phyloP scores from a whole-genome alignment of 2,329 filamentous ascomycete genomes.

The Ascochyta clinopodiicola region DNA sequence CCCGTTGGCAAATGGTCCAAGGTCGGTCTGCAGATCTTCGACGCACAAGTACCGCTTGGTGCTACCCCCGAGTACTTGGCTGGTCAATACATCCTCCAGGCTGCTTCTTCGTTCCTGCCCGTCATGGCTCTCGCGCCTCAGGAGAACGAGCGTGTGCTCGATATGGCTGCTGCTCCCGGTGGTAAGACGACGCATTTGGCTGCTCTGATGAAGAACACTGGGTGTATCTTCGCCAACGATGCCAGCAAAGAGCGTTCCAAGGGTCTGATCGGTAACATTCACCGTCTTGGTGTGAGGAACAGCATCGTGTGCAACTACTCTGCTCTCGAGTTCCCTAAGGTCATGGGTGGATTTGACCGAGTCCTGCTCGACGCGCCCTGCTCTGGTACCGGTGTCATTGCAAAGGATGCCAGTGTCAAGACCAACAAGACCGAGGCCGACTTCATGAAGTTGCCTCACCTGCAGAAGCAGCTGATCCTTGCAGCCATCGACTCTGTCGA shows the following conservation, averaged over 20 bases:
- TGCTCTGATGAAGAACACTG: constrained; percentile 98
- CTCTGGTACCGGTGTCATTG: constrained; percentile 95
- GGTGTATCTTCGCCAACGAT: constrained; percentile 95
- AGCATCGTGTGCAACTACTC: constrained; percentile 96
- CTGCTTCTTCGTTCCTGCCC: constrained; percentile 93
- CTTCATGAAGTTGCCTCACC: constrained; percentile 90
- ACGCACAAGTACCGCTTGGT: constrained; percentile 84
- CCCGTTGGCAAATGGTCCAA: constrained; percentile 99
- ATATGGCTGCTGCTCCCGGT: constrained; percentile 94
- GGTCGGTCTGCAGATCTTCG: constrained; percentile 95
- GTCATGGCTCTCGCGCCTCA: constrained; percentile 97
- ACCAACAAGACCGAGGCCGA: constrained; percentile 97
- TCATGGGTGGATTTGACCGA: constrained; percentile 94
- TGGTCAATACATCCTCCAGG: constrained; percentile 97
- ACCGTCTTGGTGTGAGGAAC: constrained; percentile 91
- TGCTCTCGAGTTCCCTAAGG: constrained; percentile 89
- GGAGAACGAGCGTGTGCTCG: constrained; percentile 87
- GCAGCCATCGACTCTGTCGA: constrained; percentile 95
- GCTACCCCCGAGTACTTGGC: constrained; percentile 97
- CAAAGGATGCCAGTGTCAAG: constrained; percentile 96
- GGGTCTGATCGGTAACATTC: constrained; percentile 94
- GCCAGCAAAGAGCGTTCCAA: constrained; percentile 91
- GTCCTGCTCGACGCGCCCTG: constrained; percentile 94
- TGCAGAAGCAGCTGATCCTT: constrained; percentile 92
- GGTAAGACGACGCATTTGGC: constrained; percentile 96